Evolutionary conservation across 331 rosid species (phyloP), one percentile per base, ranked within the genome.

Genomic region (Arachis monticola): DNA sequence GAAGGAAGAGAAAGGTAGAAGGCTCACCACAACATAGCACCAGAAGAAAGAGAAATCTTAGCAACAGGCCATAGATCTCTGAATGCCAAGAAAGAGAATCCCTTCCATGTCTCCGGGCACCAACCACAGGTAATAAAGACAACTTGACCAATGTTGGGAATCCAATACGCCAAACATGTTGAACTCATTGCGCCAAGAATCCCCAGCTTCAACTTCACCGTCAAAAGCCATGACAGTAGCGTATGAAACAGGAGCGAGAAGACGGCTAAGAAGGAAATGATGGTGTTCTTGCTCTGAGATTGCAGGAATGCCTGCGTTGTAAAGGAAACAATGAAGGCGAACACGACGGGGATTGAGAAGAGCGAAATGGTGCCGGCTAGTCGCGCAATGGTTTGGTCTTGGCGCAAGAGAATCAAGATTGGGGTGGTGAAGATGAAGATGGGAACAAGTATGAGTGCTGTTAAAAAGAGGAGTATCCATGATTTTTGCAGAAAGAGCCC

Each of bases 211-310:
- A 22, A 22, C 22, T 22, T 22, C 22, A 22, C 22, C 22, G 22
- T 22, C n/a, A 85, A 71, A 67, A 88, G 80, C 88, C 90, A 85
- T 0, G 85, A 88, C 40, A 88, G 42, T 1, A 77, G 50, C 10
- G 77, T 5, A 4, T 88, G 89, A 53, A 88, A 8, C 2, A 7
- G 4, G 4, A 83, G 1, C 0, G 90, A n/a, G 38, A 67, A 1
- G 10, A 79, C 90, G 4, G 82, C 81, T 44, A 88, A 55, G 59
- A 70, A 83, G 0, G 80, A 58, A 60, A 85, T 75, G 8, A 88
- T 65, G 60, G 57, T 13, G 71, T 85, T 88, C 81, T 79, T 88
- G 79, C 86, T 83, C n/a, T 81, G 92, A 53, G 88, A 57, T 83
- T 88, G 92, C 2, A 88, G 63, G 77, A 69, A 85, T 35, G 51